Evolutionary conservation across 208 protist genomes (phyloP).

Genomic region (Leishmania arabica): DNA sequence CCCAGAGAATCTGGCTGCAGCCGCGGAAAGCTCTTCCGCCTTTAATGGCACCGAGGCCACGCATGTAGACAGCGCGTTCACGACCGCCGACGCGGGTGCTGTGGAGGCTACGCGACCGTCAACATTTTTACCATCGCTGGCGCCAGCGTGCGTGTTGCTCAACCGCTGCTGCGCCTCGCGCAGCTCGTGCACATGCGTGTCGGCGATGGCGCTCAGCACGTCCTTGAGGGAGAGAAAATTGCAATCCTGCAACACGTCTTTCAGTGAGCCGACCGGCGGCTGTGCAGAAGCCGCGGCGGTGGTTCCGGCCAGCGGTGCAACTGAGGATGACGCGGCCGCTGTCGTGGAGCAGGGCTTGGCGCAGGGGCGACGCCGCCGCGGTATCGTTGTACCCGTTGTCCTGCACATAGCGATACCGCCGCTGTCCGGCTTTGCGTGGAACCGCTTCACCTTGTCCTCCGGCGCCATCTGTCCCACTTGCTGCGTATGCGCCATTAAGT

Average conservation of each 20-base stretch:
- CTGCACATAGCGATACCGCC: background rate
- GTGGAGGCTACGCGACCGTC: background rate
- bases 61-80: background rate
- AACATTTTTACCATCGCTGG: background rate
- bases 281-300: background rate
- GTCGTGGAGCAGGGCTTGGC: background rate
- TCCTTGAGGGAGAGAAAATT: slow-evolving; percentile 46
- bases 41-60: background rate
- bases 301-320: background rate
- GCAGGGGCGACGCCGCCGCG: slow-evolving; percentile 13
- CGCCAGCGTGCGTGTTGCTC: background rate
- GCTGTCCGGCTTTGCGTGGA: slow-evolving; percentile 14
- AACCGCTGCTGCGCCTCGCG: slow-evolving; percentile 33
- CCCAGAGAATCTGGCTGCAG: background rate
- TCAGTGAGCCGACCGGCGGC: slow-evolving; percentile 29
- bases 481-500: slow-evolving; percentile 35
- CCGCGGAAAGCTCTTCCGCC: background rate
- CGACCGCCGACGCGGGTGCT: too few relatives aligned
- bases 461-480: slow-evolving; percentile 29
- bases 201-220: slow-evolving; percentile 39
- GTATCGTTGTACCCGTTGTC: background rate
- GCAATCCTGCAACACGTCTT: slow-evolving; percentile 46
- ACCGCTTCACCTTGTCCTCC: slow-evolving; percentile 36
- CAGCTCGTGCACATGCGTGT: slow-evolving; percentile 36
- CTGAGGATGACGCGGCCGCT: background rate